Conservation (phyloP, 2,329 filamentous ascomycete genomes). For the Ustulina deusta region DNA sequence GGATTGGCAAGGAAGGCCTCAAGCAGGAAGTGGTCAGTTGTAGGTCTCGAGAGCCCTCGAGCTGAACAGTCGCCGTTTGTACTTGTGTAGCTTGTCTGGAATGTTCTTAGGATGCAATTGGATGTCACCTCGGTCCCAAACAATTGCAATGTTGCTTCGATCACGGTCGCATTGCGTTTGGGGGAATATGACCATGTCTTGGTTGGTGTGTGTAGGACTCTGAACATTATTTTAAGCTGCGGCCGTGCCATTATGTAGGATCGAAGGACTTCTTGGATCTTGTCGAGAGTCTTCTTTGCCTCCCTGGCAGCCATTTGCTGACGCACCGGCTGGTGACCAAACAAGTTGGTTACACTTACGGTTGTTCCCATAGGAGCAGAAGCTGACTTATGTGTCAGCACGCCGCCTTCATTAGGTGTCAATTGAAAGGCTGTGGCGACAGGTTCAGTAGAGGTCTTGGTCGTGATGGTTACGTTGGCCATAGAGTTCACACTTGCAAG, state of each 20-base stretch:
- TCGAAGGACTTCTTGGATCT: conserved; percentile 70
- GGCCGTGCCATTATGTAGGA: conserved; percentile 76
- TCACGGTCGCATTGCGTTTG: conserved; percentile 59
- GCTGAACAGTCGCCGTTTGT: conserved; percentile 33
- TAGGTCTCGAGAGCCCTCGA: neutral
- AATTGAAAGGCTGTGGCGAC: conserved; percentile 66
- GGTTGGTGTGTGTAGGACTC: conserved; percentile 65
- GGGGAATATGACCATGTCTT: conserved; percentile 74
- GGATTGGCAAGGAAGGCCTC: conserved; percentile 69
- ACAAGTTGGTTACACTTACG: conserved; percentile 70
- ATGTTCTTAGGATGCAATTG: conserved; percentile 62
- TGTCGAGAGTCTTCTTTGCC: conserved; percentile 66
- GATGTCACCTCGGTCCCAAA: conserved; percentile 68
- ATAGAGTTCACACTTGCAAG: conserved; percentile 74
- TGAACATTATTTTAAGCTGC: conserved; percentile 70
- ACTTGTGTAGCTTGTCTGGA: conserved; percentile 26
- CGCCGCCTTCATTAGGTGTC: conserved; percentile 55
- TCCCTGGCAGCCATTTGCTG: conserved; percentile 69
- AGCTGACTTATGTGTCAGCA: conserved; percentile 52
- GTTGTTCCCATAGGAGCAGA: conserved; percentile 76
- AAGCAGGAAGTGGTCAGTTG: conserved; percentile 57
- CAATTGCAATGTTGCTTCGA: conserved; percentile 71
- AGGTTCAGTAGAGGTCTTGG: conserved; percentile 70
- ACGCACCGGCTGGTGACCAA: conserved; percentile 72
- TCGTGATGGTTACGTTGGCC: conserved; percentile 71